phyloP scores from a whole-genome alignment of 2,329 filamentous ascomycete species.

The Penicillium decumbens region DNA sequence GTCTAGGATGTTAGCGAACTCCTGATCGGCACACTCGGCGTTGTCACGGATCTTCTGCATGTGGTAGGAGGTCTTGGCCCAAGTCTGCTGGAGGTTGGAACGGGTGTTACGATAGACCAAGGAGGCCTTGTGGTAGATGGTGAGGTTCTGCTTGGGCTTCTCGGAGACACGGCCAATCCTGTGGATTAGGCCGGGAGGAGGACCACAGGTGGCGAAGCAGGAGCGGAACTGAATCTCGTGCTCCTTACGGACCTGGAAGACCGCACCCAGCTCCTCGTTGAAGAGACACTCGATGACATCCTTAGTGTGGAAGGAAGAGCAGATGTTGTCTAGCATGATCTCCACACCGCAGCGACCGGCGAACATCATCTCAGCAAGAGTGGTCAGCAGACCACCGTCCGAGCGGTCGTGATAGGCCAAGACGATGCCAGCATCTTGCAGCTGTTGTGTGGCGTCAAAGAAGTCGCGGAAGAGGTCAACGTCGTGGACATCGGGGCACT shows the following conservation, averaged over 20 bases:
- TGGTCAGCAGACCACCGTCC: slow-evolving; percentile 86
- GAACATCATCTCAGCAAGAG: slow-evolving; percentile 96
- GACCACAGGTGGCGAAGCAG: slow-evolving; percentile 86
- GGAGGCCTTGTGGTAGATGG: slow-evolving; percentile 66
- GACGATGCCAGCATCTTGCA: slow-evolving; percentile 66
- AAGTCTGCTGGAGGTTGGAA: slow-evolving; percentile 73
- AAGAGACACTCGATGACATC: slow-evolving; percentile 75
- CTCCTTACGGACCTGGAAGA: slow-evolving; percentile 86
- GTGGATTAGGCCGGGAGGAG: slow-evolving; percentile 73
- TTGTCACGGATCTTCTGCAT: slow-evolving; percentile 92
- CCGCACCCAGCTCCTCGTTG: slow-evolving; percentile 91
- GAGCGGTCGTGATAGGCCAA: slow-evolving; percentile 93
- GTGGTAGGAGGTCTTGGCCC: slow-evolving; percentile 81
- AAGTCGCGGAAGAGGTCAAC: slow-evolving; percentile 78
- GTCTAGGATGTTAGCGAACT: slow-evolving; percentile 71
- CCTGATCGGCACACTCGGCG: slow-evolving; percentile 75
- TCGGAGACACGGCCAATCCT: slow-evolving; percentile 74
- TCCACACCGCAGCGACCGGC: slow-evolving; percentile 86
- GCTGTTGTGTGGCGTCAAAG: slow-evolving; percentile 74
- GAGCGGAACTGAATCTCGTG: slow-evolving; percentile 81
- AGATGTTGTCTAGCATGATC: slow-evolving; percentile 69
- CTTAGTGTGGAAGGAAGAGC: slow-evolving; percentile 56
- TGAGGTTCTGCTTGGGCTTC: slow-evolving; percentile 66
- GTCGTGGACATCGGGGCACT: slow-evolving; percentile 81
- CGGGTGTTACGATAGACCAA: slow-evolving; percentile 67